Conservation (phyloP, 1,284 basidiomycete genomes). For the Phlebopus sp. region DNA sequence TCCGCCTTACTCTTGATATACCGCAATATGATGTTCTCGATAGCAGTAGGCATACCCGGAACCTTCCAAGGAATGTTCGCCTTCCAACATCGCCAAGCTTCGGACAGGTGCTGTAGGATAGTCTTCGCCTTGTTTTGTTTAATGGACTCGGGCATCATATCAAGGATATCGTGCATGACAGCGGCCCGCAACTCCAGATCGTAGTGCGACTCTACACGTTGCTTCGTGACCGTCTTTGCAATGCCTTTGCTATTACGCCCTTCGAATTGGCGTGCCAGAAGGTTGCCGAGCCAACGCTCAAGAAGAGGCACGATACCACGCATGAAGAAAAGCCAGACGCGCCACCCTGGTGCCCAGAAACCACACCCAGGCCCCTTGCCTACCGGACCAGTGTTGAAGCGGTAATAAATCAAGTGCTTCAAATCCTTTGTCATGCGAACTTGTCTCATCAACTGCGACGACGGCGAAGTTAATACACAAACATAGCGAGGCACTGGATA, state of each 20-base stretch:
- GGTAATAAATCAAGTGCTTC: constrained; percentile 97
- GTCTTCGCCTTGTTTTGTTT: constrained; percentile 99
- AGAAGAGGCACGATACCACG: constrained; percentile 97
- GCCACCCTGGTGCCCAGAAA: constrained; percentile 99
- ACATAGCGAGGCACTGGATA: not conserved
- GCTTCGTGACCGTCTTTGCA: constrained; percentile 97
- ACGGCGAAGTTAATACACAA: constrained; percentile 10
- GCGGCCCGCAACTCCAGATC: constrained; percentile 97
- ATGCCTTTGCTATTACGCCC: constrained; percentile 95
- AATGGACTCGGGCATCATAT: constrained; percentile 99
- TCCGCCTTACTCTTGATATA: constrained; percentile 99
- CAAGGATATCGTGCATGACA: constrained; percentile 99
- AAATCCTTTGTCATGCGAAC: constrained; percentile 99
- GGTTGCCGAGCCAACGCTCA: constrained; percentile 96
- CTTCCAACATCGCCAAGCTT: constrained; percentile 99
- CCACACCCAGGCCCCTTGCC: constrained; percentile 99
- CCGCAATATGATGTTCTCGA: constrained; percentile 98
- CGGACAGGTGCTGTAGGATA: constrained; percentile 94
- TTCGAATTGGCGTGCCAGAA: constrained; percentile 97
- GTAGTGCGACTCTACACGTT: constrained; percentile 98
- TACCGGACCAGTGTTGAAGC: constrained; percentile 99
- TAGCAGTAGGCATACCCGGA: constrained; percentile 95
- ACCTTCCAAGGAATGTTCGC: constrained; percentile 99
- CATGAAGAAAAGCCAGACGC: constrained; percentile 99
- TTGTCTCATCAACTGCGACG: constrained; percentile 87